Base-by-base conservation (phyloP, 768 basidiomycete genomes). In the Boletus rufocinnamomeus region DNA sequence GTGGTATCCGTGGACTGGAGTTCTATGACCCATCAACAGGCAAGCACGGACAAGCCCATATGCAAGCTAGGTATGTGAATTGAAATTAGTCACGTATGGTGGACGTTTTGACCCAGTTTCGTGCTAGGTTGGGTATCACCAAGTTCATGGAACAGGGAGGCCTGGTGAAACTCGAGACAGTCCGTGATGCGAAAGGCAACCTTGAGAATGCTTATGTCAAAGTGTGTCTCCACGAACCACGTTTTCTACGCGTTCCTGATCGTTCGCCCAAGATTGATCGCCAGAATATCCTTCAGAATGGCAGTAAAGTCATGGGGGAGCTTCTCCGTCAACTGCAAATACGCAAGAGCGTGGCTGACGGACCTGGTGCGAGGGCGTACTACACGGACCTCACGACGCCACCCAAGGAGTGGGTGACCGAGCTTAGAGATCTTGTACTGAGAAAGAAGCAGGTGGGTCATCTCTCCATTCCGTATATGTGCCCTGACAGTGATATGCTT, bases 41-140 rank as follows among this genome's bases (percentile, higher is more conserved):
- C 73, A 93, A 92, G 71, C 93, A 94, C 65, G 90, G 92, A 19
- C 91, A 94, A 68, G 91, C 91, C 17, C 91, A 93, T 67, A 94
- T 93, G 92, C 89, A 93, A 73, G 91, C 91, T 46, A 84, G 91
- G 89, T 90, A 71, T 48, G 82, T 60, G 28, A 30, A 30, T 21
- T 23, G 38, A 16, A 43, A 49, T 51, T 7, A 25, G 8, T 13
- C 16, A 23, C 9, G 0, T 10, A 1, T 16, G 0, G 1, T 8
- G n/a, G 4, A 46, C 3, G 17, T 19, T 28, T 56, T 56, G n/a
- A 51, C 47, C n/a, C 50, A 11, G 25, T 27, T 32, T 13, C 4
- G 3, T 45, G 14, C 7, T 56, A 91, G 91, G 27, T 77, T 93
- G 60, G 91, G 93, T 32, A 93, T 95, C 71, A 88, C 88, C 13